phyloP scores from a whole-genome alignment of 208 protist species.

The Crithidia bombi region DNA sequence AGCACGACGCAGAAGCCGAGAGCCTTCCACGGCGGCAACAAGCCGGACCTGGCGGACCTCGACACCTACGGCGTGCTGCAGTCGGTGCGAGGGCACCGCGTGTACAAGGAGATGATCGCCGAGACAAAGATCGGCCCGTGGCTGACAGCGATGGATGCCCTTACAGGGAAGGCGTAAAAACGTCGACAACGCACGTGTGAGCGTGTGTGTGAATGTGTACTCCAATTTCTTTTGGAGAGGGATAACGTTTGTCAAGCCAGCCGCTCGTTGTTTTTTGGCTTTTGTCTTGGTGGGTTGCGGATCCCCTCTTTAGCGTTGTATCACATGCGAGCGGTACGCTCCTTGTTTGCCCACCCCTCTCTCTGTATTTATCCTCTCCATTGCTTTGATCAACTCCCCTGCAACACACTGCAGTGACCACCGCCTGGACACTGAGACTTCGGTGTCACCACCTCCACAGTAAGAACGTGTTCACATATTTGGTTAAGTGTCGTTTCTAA shows the following conservation, averaged over 20 bases:
- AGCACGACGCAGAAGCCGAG: constrained; percentile 57
- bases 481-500: constrained; percentile 15
- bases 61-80: constrained; percentile 92
- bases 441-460: background rate
- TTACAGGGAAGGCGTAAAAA: constrained; percentile 32
- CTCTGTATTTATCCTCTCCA: background rate
- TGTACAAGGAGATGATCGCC: constrained; percentile 82
- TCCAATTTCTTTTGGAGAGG: too few species aligned
- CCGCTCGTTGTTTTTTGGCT: background rate
- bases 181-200: background rate
- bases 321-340: too few species aligned
- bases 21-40: constrained; percentile 83
- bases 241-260: too few species aligned
- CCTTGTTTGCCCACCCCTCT: too few species aligned
- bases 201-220: background rate
- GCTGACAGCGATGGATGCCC: constrained; percentile 65
- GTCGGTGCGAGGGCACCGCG: constrained; percentile 78
- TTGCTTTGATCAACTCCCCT: constrained; percentile 6
- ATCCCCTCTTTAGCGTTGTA: too few species aligned
- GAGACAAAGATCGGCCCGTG: constrained; percentile 67
- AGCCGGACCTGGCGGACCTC: constrained; percentile 86
- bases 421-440: constrained; percentile 5
- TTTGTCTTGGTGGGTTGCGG: too few species aligned
- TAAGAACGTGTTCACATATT: constrained; percentile 29
- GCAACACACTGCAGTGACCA: constrained; percentile 11